These are phyloP conservation scores for Acanthamoeba sp. DNA, from an alignment of 208 protist genomes.

Conservation along the genomic window DNA sequence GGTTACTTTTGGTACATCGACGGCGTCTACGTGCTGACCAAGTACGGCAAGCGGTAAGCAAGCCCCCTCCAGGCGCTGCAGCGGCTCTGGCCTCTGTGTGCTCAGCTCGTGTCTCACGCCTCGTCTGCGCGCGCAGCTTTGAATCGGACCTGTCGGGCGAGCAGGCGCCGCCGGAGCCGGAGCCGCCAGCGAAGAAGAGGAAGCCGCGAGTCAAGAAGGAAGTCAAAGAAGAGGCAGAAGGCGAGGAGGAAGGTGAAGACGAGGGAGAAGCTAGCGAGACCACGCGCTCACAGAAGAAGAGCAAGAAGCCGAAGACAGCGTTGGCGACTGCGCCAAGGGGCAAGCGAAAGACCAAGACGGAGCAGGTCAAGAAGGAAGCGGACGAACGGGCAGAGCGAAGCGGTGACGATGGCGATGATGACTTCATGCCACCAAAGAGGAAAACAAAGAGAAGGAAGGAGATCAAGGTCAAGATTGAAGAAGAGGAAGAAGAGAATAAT, in stretches of 20 bases:
- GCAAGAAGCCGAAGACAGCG: neutral
- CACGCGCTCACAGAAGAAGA: neutral
- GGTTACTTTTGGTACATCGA: slow-evolving; percentile 56
- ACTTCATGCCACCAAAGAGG: neutral
- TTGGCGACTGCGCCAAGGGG: neutral
- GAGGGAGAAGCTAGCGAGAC: neutral
- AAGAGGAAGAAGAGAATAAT: neutral
- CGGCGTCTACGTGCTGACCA: slow-evolving; percentile 48
- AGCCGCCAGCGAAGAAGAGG: neutral
- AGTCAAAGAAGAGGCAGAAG: neutral
- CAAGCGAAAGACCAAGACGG: neutral
- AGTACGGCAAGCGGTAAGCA: slow-evolving; percentile 40
- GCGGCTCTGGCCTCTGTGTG: neutral
- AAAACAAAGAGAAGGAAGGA: neutral
- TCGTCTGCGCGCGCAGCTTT: neutral
- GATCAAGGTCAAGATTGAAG: neutral
- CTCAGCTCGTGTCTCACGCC: neutral
- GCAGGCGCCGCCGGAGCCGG: slow-evolving; percentile 8
- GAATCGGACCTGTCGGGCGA: slow-evolving; percentile 23
- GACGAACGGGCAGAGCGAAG: neutral
- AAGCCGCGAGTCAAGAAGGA: neutral
- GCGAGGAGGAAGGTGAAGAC: neutral
- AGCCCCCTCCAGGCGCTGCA: neutral
- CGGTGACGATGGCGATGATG: slow-evolving; percentile 4
- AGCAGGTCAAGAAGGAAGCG: neutral